Conservation (phyloP, 2,329 filamentous ascomycete genomes). For the Sporothrix globosa region DNA sequence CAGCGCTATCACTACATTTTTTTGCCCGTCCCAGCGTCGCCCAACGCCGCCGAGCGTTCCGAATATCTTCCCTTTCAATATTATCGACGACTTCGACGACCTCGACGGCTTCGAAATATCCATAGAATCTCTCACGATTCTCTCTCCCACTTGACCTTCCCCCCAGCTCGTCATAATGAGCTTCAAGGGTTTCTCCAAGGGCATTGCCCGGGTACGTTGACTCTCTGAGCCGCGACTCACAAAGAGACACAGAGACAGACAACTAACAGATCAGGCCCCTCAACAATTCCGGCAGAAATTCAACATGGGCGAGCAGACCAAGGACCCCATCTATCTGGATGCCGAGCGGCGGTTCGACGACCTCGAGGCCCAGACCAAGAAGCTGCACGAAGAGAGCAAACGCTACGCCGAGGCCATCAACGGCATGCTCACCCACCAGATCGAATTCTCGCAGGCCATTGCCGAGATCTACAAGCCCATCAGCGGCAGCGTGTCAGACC, state of each 20-base stretch:
- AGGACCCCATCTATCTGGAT: conserved; percentile 92
- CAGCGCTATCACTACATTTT: conserved; percentile 7
- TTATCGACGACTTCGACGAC: background rate
- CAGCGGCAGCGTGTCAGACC: conserved; percentile 92
- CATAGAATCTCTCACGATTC: background rate
- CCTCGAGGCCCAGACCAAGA: conserved; percentile 94
- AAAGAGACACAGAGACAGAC: background rate
- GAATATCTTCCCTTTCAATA: conserved; percentile 2
- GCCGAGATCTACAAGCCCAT: conserved; percentile 98
- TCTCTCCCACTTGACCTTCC: conserved; percentile 20
- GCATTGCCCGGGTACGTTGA: conserved; percentile 76
- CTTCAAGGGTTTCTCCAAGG: conserved; percentile 95
- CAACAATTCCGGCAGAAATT: conserved; percentile 90
- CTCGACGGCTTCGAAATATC: background rate
- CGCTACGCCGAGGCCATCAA: conserved; percentile 99
- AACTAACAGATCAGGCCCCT: conserved; percentile 63
- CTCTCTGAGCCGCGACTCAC: background rate
- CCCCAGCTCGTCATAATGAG: conserved; percentile 66
- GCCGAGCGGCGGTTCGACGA: conserved; percentile 92
- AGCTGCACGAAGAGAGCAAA: conserved; percentile 92
- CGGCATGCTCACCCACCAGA: conserved; percentile 95
- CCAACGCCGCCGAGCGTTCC: conserved; percentile 21
- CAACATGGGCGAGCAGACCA: conserved; percentile 93
- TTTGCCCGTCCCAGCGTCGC: background rate
- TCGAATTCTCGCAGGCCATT: conserved; percentile 96